phyloP scores from a whole-genome alignment of 371 early-diverging fungal genomes.

The Fennellomyces sp. region DNA sequence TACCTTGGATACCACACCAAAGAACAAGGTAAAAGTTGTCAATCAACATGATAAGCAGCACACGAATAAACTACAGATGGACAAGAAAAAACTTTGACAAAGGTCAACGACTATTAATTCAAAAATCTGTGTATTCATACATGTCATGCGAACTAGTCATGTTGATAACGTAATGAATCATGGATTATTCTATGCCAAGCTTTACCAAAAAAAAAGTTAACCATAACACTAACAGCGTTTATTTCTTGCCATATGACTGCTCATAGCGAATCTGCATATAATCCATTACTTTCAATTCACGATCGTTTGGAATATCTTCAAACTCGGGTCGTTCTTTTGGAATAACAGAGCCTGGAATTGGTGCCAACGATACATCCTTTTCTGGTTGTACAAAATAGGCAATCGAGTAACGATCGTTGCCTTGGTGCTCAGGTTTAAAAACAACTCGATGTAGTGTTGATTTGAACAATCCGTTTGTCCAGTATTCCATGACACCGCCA shows the following conservation, averaged over 20 bases:
- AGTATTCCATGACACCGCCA: slow-evolving; percentile 65
- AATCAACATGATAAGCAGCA: no score
- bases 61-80: no score
- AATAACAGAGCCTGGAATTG: slow-evolving; percentile 14
- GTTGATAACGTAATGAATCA: no score
- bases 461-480: slow-evolving; percentile 60
- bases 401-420: slow-evolving; percentile 55
- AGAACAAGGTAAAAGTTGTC: no score
- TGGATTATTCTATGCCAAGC: no score
- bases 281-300: not conserved
- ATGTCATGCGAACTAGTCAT: no score
- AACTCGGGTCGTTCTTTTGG: slow-evolving; percentile 1
- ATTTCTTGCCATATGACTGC: not conserved
- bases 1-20: no score
- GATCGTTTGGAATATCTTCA: not conserved
- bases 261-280: slow-evolving; percentile 6
- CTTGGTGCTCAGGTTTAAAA: slow-evolving; percentile 39
- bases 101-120: no score
- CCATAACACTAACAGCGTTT: no score
- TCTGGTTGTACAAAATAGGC: slow-evolving; percentile 59
- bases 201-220: no score
- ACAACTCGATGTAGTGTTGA: slow-evolving; percentile 69
- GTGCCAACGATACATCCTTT: slow-evolving; percentile 4
- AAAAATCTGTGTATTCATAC: no score
- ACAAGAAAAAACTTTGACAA: no score